These are phyloP conservation scores for Irpex rosettiformis DNA, from an alignment of 1,284 basidiomycete species.

Conservation along the genomic window DNA sequence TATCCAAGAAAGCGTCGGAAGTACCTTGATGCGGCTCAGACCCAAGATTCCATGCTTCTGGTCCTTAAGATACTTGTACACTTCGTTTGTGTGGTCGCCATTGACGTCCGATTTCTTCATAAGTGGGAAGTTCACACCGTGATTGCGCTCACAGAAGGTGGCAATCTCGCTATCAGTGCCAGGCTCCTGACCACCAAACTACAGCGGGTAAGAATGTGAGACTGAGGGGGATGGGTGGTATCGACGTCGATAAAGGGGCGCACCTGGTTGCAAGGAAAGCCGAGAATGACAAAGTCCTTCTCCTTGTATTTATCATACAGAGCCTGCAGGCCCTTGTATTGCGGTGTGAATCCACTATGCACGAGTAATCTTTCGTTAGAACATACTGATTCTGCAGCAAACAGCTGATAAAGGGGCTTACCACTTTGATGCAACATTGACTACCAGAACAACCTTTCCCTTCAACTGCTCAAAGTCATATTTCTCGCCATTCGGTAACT, in stretches of 20 bases:
- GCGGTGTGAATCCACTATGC: conserved; percentile 79
- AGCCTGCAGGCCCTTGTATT: conserved; percentile 84
- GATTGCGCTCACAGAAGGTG: conserved; percentile 70
- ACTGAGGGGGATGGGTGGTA: no score
- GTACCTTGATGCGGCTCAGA: conserved; percentile 73
- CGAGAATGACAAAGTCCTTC: conserved; percentile 73
- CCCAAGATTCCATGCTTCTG: conserved; percentile 75
- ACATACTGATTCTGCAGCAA: background rate
- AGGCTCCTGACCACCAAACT: conserved; percentile 81
- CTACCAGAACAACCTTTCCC: conserved; percentile 73
- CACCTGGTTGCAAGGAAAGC: conserved; percentile 93
- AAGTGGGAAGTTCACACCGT: conserved; percentile 81
- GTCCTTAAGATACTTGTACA: conserved; percentile 84
- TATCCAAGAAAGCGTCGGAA: conserved; percentile 18
- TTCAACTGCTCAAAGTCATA: conserved; percentile 66
- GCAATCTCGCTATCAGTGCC: conserved; percentile 65
- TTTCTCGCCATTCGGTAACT: conserved; percentile 47
- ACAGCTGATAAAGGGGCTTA: conserved; percentile 29
- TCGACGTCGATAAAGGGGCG: no score
- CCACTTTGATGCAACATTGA: conserved; percentile 75
- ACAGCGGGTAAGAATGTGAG: background rate
- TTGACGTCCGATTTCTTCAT: conserved; percentile 94
- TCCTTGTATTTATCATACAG: conserved; percentile 85
- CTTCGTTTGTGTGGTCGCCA: conserved; percentile 74
- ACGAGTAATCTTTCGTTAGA: background rate